phyloP scores from a whole-genome alignment of 768 basidiomycete genomes.

The Pleurotus pulmonarius region DNA sequence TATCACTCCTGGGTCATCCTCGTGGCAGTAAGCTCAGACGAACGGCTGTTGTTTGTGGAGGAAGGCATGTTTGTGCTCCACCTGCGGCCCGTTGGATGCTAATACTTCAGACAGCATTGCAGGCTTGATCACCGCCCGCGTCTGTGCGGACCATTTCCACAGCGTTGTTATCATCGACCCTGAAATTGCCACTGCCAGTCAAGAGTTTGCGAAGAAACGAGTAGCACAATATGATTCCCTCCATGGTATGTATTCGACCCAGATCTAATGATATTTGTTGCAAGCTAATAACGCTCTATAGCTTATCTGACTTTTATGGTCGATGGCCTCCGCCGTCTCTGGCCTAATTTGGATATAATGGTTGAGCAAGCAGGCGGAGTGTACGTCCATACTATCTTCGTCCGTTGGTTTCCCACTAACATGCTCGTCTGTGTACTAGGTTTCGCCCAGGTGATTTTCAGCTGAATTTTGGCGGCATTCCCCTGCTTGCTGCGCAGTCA shows the following conservation, averaged over 20 bases:
- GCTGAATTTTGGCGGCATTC: constrained; percentile 13
- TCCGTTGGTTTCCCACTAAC: background rate
- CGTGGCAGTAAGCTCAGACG: background rate
- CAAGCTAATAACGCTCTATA: background rate
- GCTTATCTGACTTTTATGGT: constrained; percentile 11
- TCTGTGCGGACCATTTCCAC: constrained; percentile 25
- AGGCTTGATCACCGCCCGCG: constrained; percentile 20
- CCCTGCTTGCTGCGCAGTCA: background rate
- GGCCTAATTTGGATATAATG: constrained; percentile 16
- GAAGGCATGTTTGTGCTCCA: constrained; percentile 13
- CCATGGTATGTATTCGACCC: constrained; percentile 7
- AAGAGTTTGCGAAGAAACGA: constrained; percentile 10
- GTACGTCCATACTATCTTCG: constrained; percentile 6
- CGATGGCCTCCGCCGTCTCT: constrained; percentile 14
- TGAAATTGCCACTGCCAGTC: constrained; percentile 12
- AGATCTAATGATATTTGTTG: background rate
- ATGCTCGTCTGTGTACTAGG: background rate
- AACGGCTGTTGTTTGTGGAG: constrained; percentile 21
- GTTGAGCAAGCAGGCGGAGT: constrained; percentile 11
- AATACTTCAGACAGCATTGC: constrained; percentile 15
- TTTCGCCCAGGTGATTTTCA: constrained; percentile 12
- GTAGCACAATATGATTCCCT: constrained; percentile 14
- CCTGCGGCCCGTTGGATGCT: background rate
- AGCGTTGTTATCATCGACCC: constrained; percentile 22
- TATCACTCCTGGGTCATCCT: background rate